Percentiles rank a stretch among this genome's conserved stretches.
These are phyloP conservation scores for Mediolabrus comicus DNA, from an alignment of 108 stramenopile genomes.

Conservation along the genomic window DNA sequence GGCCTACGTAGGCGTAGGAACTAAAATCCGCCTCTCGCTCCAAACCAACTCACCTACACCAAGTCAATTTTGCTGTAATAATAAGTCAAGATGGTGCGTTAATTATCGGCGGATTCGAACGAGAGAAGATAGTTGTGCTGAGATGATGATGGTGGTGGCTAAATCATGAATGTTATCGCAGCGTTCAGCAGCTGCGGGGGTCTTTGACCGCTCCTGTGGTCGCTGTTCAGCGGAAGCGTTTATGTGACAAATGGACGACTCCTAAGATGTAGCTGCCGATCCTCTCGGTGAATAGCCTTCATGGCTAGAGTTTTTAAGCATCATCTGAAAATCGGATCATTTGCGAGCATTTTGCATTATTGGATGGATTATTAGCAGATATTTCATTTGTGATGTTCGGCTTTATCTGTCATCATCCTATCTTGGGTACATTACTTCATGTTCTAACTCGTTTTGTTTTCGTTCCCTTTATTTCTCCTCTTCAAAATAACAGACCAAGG, in stretches of 20 bases:
- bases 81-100: constrained; percentile 1
- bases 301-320: too few species aligned
- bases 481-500: constrained; percentile 91
- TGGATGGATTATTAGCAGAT: background rate
- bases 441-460: background rate
- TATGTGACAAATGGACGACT: background rate
- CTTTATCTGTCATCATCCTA: background rate
- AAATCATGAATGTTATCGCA: background rate
- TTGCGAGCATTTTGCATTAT: background rate
- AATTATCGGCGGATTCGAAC: background rate
- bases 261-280: background rate
- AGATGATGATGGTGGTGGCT: background rate
- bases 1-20: too few species aligned
- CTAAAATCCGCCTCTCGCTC: background rate
- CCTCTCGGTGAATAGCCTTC: background rate
- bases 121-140: background rate
- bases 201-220: background rate
- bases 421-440: background rate
- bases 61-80: background rate
- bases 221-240: background rate
- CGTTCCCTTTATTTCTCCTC: background rate
- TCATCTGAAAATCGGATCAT: background rate
- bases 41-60: background rate
- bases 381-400: background rate
- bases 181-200: background rate